These are phyloP conservation scores for Aspergillus leporis DNA, from an alignment of 495 filamentous ascomycete species.

Conservation along the genomic window DNA sequence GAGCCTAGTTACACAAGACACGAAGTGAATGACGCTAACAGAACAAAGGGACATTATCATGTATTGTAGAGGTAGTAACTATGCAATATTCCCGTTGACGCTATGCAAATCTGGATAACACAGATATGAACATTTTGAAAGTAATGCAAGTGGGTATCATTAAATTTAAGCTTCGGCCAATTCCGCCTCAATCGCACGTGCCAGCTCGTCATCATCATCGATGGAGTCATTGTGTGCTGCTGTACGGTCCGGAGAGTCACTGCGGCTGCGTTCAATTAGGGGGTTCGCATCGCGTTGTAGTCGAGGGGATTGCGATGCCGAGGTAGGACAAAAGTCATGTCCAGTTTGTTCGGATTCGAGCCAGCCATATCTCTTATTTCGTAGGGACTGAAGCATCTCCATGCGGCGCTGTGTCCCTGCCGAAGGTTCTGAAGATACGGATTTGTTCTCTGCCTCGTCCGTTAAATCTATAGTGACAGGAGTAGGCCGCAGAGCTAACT, in stretches of 20 bases:
- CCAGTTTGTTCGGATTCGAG: conserved; percentile 13
- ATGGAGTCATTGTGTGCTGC: neutral
- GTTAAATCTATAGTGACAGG: conserved; percentile 30
- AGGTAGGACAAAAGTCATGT: neutral
- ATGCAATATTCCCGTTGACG: neutral
- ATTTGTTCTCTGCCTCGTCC: conserved; percentile 14
- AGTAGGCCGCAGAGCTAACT: neutral
- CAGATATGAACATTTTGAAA: neutral
- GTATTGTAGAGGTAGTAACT: neutral
- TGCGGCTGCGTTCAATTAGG: conserved; percentile 7
- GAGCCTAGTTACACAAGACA: too few relatives aligned
- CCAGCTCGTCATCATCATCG: conserved; percentile 24
- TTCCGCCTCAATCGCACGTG: conserved; percentile 29
- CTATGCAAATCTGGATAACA: conserved; percentile 5
- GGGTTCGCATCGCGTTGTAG: neutral
- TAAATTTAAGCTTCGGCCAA: conserved; percentile 16
- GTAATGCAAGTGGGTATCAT: conserved; percentile 10
- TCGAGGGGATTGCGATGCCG: neutral
- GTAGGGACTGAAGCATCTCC: conserved; percentile 21
- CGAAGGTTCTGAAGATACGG: conserved; percentile 1
- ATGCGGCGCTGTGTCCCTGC: conserved; percentile 7
- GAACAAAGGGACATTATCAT: neutral
- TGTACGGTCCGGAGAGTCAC: neutral
- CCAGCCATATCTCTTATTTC: conserved; percentile 30
- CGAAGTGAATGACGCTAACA: neutral